phyloP scores from a whole-genome alignment of 176 grass and related monocot species.

The Canna indica region DNA sequence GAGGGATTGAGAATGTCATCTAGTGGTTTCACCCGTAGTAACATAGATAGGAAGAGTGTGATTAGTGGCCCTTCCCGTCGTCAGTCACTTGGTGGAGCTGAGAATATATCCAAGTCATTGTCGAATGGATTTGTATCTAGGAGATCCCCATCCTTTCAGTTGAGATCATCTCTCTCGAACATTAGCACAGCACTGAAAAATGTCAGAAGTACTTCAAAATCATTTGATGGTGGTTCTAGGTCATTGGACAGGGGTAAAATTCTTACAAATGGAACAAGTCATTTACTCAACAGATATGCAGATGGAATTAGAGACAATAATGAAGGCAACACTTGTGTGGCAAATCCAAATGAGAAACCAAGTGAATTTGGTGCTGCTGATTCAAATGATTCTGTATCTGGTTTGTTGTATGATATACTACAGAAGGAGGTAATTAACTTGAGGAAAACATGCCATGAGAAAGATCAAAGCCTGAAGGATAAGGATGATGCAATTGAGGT shows the following conservation, averaged over 20 bases:
- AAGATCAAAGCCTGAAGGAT: slow-evolving; percentile 85
- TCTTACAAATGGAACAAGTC: slow-evolving; percentile 35
- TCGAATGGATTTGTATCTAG: slow-evolving; percentile 34
- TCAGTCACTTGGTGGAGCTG: slow-evolving; percentile 62
- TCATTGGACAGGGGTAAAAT: slow-evolving; percentile 42
- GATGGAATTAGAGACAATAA: slow-evolving; percentile 41
- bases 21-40: slow-evolving; percentile 43
- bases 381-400: slow-evolving; percentile 58
- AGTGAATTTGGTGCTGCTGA: slow-evolving; percentile 32
- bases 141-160: slow-evolving; percentile 84
- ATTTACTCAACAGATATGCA: slow-evolving; percentile 56
- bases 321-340: slow-evolving; percentile 36
- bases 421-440: slow-evolving; percentile 86
- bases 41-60: slow-evolving; percentile 45
- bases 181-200: slow-evolving; percentile 60
- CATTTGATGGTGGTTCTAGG: slow-evolving; percentile 79
- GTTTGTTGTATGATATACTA: slow-evolving; percentile 80
- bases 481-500: slow-evolving; percentile 96
- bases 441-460: slow-evolving; percentile 82
- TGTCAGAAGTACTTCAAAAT: slow-evolving; percentile 67
- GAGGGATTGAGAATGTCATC: slow-evolving; percentile 60
- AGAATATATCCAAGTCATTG: slow-evolving; percentile 53
- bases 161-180: slow-evolving; percentile 56
- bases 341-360: slow-evolving; percentile 36
- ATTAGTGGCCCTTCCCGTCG: slow-evolving; percentile 53